A percentile compares a stretch with the other conserved stretches of the same genome.
These are phyloP conservation scores for Ophioceras dolichostomum DNA, from an alignment of 2,329 filamentous ascomycete species.

Conservation along the genomic window DNA sequence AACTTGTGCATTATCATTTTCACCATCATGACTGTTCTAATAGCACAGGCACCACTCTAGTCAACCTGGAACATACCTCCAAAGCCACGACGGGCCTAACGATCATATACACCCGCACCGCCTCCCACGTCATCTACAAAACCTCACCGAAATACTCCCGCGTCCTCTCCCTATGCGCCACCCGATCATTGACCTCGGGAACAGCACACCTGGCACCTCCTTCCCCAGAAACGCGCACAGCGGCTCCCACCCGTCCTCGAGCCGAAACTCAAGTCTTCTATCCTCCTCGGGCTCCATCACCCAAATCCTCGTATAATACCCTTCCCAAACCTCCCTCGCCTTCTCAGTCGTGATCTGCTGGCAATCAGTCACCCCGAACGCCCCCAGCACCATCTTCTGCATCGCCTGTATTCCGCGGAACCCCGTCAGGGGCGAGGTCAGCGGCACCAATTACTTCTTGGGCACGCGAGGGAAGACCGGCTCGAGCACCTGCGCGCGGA, in stretches of 20 bases:
- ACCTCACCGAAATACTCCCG: no score
- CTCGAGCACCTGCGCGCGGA: slow-evolving; percentile 12
- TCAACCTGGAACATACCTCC: no score
- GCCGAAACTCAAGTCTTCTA: slow-evolving; percentile 22
- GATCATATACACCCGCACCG: no score
- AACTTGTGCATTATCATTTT: no score
- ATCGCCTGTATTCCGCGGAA: slow-evolving; percentile 3
- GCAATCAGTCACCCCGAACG: neutral
- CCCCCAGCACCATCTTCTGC: slow-evolving; percentile 2
- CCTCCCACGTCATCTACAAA: no score
- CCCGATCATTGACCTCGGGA: slow-evolving; percentile 19
- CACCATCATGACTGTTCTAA: no score
- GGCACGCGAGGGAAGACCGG: slow-evolving; percentile 4
- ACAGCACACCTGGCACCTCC: slow-evolving; percentile 17
- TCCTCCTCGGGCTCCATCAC: no score
- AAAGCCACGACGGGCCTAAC: no score
- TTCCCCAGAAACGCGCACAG: slow-evolving; percentile 26
- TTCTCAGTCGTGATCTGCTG: slow-evolving; percentile 1
- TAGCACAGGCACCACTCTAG: no score
- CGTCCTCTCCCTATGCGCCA: neutral
- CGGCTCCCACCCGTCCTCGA: slow-evolving; percentile 26
- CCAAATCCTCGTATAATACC: no score
- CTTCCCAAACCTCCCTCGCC: slow-evolving; percentile 1
- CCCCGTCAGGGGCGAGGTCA: neutral
- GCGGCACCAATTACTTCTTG: neutral